A percentile compares a stretch with the other conserved stretches of the same genome.
Conservation (phyloP, 768 basidiomycete species). For the Suillus tomentosus region DNA sequence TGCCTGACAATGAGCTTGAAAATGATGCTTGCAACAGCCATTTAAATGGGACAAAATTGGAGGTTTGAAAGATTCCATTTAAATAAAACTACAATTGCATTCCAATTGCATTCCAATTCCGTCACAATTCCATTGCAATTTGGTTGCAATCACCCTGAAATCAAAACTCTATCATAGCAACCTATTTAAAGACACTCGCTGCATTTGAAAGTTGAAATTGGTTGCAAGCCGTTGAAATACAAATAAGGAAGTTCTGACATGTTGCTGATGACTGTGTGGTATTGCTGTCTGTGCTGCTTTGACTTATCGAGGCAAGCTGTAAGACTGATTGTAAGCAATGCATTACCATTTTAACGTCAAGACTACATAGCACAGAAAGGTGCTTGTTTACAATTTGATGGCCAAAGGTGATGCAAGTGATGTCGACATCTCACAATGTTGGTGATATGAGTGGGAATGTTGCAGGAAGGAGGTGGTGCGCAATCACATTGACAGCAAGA, state of each 20-base stretch:
- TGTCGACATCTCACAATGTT: no score
- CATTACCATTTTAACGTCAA: no score
- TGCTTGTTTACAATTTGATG: no score
- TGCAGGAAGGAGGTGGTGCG: no score
- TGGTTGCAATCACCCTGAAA: background rate
- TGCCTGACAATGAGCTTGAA: conserved; percentile 1
- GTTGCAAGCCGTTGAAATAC: background rate
- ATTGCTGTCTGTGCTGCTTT: no score
- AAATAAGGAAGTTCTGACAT: conserved; percentile 3
- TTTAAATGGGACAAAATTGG: background rate
- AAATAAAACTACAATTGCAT: background rate
- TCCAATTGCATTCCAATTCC: background rate
- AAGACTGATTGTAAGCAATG: no score
- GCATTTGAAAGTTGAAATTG: background rate
- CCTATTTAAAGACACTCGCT: background rate
- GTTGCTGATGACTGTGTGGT: no score
- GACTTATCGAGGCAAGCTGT: no score
- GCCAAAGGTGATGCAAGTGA: no score
- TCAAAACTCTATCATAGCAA: background rate
- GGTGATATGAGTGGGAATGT: no score
- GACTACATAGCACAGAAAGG: no score
- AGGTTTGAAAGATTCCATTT: background rate
- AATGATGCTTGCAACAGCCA: conserved; percentile 1
- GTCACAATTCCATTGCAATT: background rate
- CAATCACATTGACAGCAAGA: no score